Evolutionary conservation across 495 filamentous ascomycete species (phyloP), one percentile per base, ranked within the genome.

Genomic region (Letharia lupina): DNA sequence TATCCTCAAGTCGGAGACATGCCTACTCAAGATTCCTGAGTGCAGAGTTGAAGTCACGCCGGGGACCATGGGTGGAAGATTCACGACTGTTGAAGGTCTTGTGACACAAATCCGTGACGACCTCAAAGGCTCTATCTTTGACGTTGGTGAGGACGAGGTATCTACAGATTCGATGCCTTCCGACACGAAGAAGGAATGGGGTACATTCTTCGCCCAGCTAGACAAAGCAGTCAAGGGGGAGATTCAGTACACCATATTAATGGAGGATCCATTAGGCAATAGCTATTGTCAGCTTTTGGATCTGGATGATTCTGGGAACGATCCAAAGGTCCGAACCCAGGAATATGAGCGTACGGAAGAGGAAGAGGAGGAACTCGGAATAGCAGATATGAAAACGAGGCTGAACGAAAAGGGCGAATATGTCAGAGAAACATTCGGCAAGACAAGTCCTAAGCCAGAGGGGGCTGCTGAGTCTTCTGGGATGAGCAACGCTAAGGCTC

Each of bases 1-100:
- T 74, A 95, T 99, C 66, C 83, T 99, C 63, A 99, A 99, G 81
- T 92, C 90, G 72, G 94, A 98, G 76, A 93, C 89, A 45, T 96
- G 93, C 72, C 83, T 85, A 8, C 79, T 99, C 60, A 80, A 84
- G 70, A 93, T 90, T 71, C 89, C 92, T 3, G 92, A 98, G 71
- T 86, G 96, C 66, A 84, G 86, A 67, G 83, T 98, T 33, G 82
- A 83, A 42, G 90, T 97, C 33, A 87, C 91, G 72, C 90, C 93
- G 0, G 94, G 94, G 52, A 97, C 93, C 0, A 83, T 98, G 7
- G 94, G 94, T 67, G 93, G 93, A n/a, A 87, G 93, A 50, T 98
- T 98, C 80, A 98, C 94, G 13, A 98, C 95, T 8, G 85, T 98
- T 28, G 95, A 98, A 76, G 94, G 94, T 67, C 83, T 97, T 31